Evolutionary conservation across 805 yeast genomes (phyloP), one percentile per base, ranked within the genome.

Genomic region (Metschnikowia cerradonensis): DNA sequence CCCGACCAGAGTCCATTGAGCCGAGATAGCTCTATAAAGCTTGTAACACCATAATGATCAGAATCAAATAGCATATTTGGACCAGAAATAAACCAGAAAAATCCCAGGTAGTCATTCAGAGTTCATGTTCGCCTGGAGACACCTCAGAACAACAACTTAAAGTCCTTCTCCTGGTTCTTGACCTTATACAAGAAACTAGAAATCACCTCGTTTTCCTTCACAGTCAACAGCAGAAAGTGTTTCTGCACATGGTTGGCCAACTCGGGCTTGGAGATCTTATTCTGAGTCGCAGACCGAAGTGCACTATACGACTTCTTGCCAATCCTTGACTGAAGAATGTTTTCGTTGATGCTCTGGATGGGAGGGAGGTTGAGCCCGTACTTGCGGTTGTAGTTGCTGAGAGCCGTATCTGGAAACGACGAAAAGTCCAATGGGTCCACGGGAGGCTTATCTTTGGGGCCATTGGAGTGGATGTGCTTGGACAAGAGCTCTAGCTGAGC

Each of bases 101-200:
- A 7, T 6, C 26, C 30, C 30, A 8, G 30, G 11, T 1, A 26
- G 30, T 26, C 10, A 26, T 26, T 26, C 11, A 26, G 11, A 32
- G 35, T 32, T 32, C 35, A 3, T 13, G 15, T 32, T 32, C n/a
- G 3, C 4, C 30, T 23, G 30, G 10, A 8, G 4, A 26, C 30
- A 26, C 30, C 5, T 19, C 36, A 73, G 57, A 79, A 73, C 41
- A 51, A 47, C 45, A 69, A 62, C 59, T 72, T 73, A 56, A 73
- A 73, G 44, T 72, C 75, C 52, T 68, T 70, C 43, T 73, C 76
- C 60, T 88, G 88, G 62, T 89, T 85, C 61, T 82, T 83, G 48
- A 89, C 90, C 60, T 88, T 84, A 70, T 92, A 94, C 49, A 94
- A 75, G 64, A 92, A 94, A 60, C 88, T 90, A 35, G 96, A 89